Percentiles rank a stretch among this genome's conserved stretches.
phyloP scores from a whole-genome alignment of 1,139 yeast species.

The Protomyces arabidopsidicola region DNA sequence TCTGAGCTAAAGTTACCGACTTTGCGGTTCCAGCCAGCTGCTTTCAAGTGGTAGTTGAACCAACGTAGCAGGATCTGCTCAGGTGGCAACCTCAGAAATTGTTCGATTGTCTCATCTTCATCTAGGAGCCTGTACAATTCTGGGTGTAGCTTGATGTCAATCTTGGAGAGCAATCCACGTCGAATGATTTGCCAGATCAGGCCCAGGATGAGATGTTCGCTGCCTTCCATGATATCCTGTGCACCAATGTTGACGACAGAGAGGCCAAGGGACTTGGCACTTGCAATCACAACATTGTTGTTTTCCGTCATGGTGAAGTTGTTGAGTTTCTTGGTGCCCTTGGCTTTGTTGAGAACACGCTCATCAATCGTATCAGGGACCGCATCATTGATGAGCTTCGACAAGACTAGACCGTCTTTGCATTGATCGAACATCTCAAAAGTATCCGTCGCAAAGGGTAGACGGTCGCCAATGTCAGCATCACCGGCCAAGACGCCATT shows the following conservation, averaged over 20 bases:
- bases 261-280: constrained; percentile 97
- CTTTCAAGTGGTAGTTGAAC: constrained; percentile 93
- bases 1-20: constrained; percentile 82
- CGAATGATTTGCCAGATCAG: constrained; percentile 97
- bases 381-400: constrained; percentile 91
- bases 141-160: constrained; percentile 93
- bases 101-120: constrained; percentile 96
- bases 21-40: constrained; percentile 80
- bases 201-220: constrained; percentile 91
- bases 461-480: constrained; percentile 70
- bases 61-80: constrained; percentile 95
- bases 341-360: constrained; percentile 87
- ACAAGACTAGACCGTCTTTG: constrained; percentile 84
- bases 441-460: constrained; percentile 90
- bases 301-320: constrained; percentile 94
- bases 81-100: constrained; percentile 91
- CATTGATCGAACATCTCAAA: constrained; percentile 96
- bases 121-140: constrained; percentile 90
- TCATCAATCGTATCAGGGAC: constrained; percentile 98
- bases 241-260: constrained; percentile 90
- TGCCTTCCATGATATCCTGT: constrained; percentile 94
- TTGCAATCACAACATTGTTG: constrained; percentile 93
- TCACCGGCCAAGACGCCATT: constrained; percentile 91
- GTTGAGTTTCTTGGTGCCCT: constrained; percentile 75
- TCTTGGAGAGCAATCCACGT: constrained; percentile 87